Base-by-base conservation (phyloP, 106 monocot genomes). In the Dactylorhiza incarnata region DNA sequence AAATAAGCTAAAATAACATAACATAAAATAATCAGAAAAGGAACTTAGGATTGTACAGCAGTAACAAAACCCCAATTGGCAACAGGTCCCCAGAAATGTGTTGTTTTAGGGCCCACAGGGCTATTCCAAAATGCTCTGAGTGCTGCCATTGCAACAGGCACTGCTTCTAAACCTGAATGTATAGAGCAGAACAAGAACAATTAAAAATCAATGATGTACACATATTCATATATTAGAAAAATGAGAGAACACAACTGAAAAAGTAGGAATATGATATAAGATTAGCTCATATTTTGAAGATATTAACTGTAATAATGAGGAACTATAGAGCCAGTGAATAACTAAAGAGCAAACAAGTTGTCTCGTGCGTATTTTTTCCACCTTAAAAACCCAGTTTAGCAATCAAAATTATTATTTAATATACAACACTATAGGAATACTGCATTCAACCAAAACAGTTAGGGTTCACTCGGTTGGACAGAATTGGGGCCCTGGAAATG, bases 21-120 rank as follows among this genome's bases (percentile, higher is more conserved):
- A 37, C 26, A 37, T 43, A 22, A 51, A 66, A 65, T 51, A 73
- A 73, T 9, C 9, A 56, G 8, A 5, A 81, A 20, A 48, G 74
- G 17, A 68, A 49, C 9, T 65, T 63, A 50, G 12, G 29, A 83
- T 59, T 45, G 24, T 84, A 95, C 95, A 74, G 92, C 92, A 77
- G 76, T 65, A 68, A 95, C 95, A 56, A 95, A 95, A 14, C 91
- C 95, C 95, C 95, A 95, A 62, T 95, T 95, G 45, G 95, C 95
- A 75, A 95, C 73, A 72, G 95, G 95, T 10, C 95, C 95, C 95
- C 91, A 95, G 79, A 95, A 95, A 74, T 95, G 95, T 50, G 95
- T 95, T 25, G 95, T 92, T 59, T 95, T 95, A 16, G 95, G 95
- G 6, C 95, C 95, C n/a, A 95, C 81, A 45, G 95, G 92, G 74